Base-by-base conservation (phyloP, 208 protist species). In the Wallacemonas collosoma region DNA sequence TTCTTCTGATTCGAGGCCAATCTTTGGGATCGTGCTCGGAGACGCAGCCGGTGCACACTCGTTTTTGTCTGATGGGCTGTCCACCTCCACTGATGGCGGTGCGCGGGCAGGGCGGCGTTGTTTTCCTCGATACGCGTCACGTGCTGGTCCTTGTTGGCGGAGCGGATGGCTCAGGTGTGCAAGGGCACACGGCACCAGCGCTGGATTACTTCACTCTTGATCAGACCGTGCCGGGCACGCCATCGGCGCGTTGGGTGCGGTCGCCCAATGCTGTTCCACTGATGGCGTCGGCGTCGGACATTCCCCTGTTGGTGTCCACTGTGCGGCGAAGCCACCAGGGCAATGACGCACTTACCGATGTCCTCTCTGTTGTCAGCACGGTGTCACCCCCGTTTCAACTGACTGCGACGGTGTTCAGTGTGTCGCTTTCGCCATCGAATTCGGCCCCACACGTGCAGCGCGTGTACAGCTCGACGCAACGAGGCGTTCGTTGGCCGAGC, bases 41-140 rank as follows among this genome's bases (percentile, higher is more conserved):
- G 45, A 12, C 45, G 45, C 8, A 6, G 45, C 45, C 45, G 45
- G 12, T 12, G 60, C 60, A 65, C 43, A 51, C 60, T 3, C 60
- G 60, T 15, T 65, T 65, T 41, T 65, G 60, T 41, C 15, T 65
- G n/a, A 53, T 48, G 60, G 60, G 60, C 17, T 44, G 64, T 48
- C 26, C 41, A 15, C 64, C 64, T 4, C 50, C 50, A 14, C 12
- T 48, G 7, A 57, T 47, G 50, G 48, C 50, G 6, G 38, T 58
- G 64, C 60, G 60, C 60, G 60, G 60, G 4, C 41, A 65, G 26
- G 43, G 60, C 39, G 60, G 60, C 26, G 60, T 65, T 6, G 60
- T 65, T 4, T 65, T 65, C 50, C 43, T 65, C 3, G 60, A 65
- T 36, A 12, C 40, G n/a, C 60, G 60, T 9, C 60, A n/a, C 40